Percentiles rank a stretch among this genome's conserved stretches.
Evolutionary conservation across 2,329 filamentous ascomycete genomes (phyloP).

Genomic region (Sclerotinia nivalis): DNA sequence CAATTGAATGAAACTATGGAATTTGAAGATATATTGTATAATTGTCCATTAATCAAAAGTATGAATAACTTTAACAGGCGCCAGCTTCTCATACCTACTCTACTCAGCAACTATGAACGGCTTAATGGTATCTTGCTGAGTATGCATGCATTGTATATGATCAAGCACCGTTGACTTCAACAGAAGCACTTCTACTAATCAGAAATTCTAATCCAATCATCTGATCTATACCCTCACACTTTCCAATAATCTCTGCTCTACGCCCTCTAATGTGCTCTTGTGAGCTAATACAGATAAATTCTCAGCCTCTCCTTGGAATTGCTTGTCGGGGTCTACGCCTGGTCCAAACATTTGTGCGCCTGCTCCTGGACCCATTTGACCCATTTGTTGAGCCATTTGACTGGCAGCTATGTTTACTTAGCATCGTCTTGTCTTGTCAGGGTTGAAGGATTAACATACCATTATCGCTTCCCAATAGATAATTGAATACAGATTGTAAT

Average conservation of each 20-base stretch:
- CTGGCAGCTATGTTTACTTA: constrained; percentile 67
- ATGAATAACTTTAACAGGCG: background rate
- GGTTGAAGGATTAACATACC: constrained; percentile 55
- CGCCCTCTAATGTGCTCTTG: constrained; percentile 83
- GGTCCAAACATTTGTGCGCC: constrained; percentile 77
- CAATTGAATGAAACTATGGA: background rate
- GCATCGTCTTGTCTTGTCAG: background rate
- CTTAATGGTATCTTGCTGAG: background rate
- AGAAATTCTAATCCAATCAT: background rate
- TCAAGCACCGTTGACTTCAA: constrained; percentile 8
- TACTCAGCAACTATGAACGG: background rate
- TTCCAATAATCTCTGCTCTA: constrained; percentile 79
- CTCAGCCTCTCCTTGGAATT: constrained; percentile 89
- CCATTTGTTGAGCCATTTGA: constrained; percentile 86
- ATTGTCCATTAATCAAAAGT: background rate
- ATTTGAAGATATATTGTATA: background rate
- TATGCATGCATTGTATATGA: background rate
- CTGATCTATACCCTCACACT: constrained; percentile 34
- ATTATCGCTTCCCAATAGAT: constrained; percentile 93
- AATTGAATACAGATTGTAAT: constrained; percentile 94
- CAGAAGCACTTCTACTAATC: constrained; percentile 4
- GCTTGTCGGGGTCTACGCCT: constrained; percentile 91
- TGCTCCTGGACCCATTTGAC: constrained; percentile 67
- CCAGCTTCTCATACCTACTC: background rate
- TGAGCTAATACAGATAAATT: constrained; percentile 95